phyloP scores from a whole-genome alignment of 75 land plant genomes.

The Pinus albicaulis region DNA sequence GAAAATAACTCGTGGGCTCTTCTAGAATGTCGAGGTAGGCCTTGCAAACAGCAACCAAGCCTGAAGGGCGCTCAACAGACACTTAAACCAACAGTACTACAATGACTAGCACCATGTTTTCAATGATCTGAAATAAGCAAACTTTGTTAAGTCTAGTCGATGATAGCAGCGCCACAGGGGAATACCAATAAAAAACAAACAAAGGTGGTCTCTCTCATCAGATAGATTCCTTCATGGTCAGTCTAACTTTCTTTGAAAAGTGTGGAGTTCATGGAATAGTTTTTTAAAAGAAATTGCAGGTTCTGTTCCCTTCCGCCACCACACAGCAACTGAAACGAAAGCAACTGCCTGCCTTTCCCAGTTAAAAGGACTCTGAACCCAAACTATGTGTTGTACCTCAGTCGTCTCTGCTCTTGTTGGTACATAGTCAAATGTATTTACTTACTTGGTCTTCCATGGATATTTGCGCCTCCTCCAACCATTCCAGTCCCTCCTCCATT shows the following conservation, averaged over 20 bases:
- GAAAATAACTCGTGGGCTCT: neutral
- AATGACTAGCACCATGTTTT: conserved; percentile 1
- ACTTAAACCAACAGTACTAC: neutral
- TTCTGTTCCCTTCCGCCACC: conserved; percentile 7
- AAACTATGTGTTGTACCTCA: conserved; percentile 7
- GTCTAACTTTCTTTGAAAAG: too few species aligned
- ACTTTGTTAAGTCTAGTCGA: neutral
- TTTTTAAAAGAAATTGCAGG: conserved; percentile 9
- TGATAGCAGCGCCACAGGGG: neutral
- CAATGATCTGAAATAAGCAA: conserved; percentile 4
- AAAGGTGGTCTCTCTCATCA: conserved; percentile 7
- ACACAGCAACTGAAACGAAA: conserved; percentile 9
- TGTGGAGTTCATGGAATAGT: neutral
- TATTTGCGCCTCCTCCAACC: conserved; percentile 4
- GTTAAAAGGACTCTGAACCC: conserved; percentile 4
- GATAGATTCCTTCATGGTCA: conserved; percentile 8
- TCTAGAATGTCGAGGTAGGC: neutral
- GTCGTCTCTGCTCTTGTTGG: neutral
- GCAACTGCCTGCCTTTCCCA: conserved; percentile 4
- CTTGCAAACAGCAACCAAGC: neutral
- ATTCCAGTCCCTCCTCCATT: conserved; percentile 2
- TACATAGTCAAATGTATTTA: conserved; percentile 11
- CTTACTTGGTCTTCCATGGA: conserved; percentile 6
- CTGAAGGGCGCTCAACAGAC: neutral
- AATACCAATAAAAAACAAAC: conserved; percentile 3